phyloP scores from a whole-genome alignment of 2,329 filamentous ascomycete genomes.

The Aspergillus persii region DNA sequence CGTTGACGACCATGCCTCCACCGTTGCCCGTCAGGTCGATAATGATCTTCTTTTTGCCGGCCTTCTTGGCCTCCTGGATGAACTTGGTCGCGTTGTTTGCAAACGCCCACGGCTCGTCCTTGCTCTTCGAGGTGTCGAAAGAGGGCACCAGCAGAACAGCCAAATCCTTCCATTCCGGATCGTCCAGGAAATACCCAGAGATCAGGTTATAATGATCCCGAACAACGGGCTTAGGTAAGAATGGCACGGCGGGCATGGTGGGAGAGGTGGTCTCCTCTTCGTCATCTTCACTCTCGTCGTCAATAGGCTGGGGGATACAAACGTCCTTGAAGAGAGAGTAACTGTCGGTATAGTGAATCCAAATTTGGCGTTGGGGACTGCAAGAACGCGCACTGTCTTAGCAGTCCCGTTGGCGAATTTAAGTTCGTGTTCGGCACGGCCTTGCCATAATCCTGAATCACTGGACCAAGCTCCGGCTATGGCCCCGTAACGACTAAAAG shows the following conservation, averaged over 20 bases:
- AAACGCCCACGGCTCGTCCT: conserved; percentile 12
- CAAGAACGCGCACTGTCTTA: background rate
- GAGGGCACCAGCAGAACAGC: conserved; percentile 43
- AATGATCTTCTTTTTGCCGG: conserved; percentile 59
- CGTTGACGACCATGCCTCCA: conserved; percentile 53
- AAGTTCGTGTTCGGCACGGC: background rate
- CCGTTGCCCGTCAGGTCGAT: conserved; percentile 63
- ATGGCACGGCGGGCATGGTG: background rate
- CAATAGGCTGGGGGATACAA: background rate
- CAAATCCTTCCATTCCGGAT: conserved; percentile 41
- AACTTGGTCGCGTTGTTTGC: conserved; percentile 23
- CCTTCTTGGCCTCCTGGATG: conserved; percentile 25
- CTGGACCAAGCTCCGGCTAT: background rate
- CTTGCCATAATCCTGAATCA: background rate
- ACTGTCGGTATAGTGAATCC: background rate
- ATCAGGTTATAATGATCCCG: conserved; percentile 27
- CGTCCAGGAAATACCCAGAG: conserved; percentile 48
- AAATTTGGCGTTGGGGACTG: background rate
- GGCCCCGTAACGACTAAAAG: background rate
- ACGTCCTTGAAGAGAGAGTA: background rate
- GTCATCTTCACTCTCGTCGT: background rate
- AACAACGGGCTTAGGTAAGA: conserved; percentile 14
- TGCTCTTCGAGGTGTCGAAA: conserved; percentile 13
- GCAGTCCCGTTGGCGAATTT: background rate
- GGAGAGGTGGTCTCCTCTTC: background rate